Evolutionary conservation across 495 filamentous ascomycete species (phyloP), one percentile per base, ranked within the genome.

Genomic region (Trichocladium antarcticum): DNA sequence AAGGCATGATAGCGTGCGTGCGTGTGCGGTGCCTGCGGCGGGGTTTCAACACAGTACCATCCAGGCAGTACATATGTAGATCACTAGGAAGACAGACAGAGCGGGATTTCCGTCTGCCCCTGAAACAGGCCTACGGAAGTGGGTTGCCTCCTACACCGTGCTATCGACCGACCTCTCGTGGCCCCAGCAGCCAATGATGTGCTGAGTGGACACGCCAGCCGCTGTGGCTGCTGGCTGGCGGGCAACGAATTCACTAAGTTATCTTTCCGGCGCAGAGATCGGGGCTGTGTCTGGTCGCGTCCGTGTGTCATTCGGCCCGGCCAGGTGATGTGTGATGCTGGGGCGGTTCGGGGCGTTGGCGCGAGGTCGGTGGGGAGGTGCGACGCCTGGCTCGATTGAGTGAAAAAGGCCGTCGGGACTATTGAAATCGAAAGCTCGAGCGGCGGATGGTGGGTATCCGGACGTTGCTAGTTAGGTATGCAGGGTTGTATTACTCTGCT

Each of bases 131-230:
- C 11, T 12, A 15, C 14, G 35, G 35, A 16, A 37, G 38, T 42
- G 27, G 49, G 49, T 35, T 38, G 49, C 49, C 49, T 51, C 49
- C 42, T 41, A 22, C 17, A 27, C n/a, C n/a, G n/a, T n/a, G n/a
- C n/a, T n/a, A n/a, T n/a, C n/a, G n/a, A n/a, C n/a, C n/a, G n/a
- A n/a, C n/a, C n/a, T n/a, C n/a, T n/a, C n/a, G n/a, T n/a, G n/a
- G n/a, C n/a, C n/a, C n/a, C n/a, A n/a, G 5, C n/a, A 29, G 24
- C 44, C 39, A 36, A 45, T 49, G 36, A 12, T 10, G 12, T 9
- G 15, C 17, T 8, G n/a, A n/a, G n/a, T 31, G 45, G 50, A 57
- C 54, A 46, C 54, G 50, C 29, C 46, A 53, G 54, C 50, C 31
- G 38, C 37, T 53, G 54, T 57, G 54, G 54, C 54, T 57, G 37